A percentile compares a stretch with the other conserved stretches of the same genome.
These are phyloP conservation scores for Eucalyptus marginata DNA, from an alignment of 345 rosid species.

Conservation along the genomic window DNA sequence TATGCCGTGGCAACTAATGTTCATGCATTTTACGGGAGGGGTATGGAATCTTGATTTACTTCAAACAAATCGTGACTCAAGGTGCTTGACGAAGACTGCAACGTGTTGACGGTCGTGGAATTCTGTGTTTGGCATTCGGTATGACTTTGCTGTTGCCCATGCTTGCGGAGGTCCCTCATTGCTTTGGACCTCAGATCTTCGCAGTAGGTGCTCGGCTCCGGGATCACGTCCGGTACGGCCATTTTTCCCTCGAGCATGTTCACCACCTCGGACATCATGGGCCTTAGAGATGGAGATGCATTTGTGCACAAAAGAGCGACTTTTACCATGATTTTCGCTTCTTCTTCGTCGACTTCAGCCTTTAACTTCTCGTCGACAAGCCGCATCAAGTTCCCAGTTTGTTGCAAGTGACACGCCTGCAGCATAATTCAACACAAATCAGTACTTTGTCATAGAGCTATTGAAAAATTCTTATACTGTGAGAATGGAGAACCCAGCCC, in stretches of 20 bases:
- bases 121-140: neutral
- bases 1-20: neutral
- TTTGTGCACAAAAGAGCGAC: conserved; percentile 12
- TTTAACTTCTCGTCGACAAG: conserved; percentile 3
- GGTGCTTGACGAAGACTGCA: neutral
- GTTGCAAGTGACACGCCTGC: conserved; percentile 9
- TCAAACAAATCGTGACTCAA: neutral
- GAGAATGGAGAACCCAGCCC: neutral
- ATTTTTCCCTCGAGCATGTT: conserved; percentile 12
- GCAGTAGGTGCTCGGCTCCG: conserved; percentile 8
- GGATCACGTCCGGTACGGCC: conserved; percentile 2
- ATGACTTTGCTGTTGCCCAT: neutral
- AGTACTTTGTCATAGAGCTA: neutral
- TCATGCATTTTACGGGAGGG: neutral
- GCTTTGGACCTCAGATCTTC: conserved; percentile 12
- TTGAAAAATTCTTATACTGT: neutral
- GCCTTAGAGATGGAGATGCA: conserved; percentile 8
- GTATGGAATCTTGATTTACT: neutral
- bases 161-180: neutral
- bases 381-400: conserved; percentile 1
- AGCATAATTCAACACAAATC: neutral
- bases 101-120: neutral
- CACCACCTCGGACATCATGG: conserved; percentile 17
- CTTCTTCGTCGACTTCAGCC: neutral
- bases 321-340: neutral